Evolutionary conservation across 2,329 filamentous ascomycete species (phyloP).

Genomic region (Ceratocystis eucalypticola): DNA sequence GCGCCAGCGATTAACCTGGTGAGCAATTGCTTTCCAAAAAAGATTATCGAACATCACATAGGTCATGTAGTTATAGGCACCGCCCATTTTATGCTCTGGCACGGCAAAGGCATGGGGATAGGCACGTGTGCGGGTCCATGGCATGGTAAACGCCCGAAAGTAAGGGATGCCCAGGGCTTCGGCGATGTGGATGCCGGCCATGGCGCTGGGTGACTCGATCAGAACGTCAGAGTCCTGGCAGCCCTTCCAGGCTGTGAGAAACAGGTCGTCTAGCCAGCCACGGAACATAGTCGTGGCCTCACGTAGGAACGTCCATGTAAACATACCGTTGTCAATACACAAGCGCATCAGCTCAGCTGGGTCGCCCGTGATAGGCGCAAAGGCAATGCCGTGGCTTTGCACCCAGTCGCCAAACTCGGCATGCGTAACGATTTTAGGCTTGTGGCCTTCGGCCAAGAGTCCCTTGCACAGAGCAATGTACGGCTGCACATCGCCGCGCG

Average conservation of each 20-base stretch:
- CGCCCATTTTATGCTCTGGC: constrained; percentile 84
- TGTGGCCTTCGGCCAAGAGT: constrained; percentile 74
- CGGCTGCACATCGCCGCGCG: constrained; percentile 88
- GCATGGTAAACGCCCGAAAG: constrained; percentile 96
- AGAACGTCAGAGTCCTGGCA: constrained; percentile 80
- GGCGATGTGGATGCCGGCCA: constrained; percentile 95
- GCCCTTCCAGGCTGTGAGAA: constrained; percentile 66
- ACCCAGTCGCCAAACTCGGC: constrained; percentile 82
- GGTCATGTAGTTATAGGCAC: constrained; percentile 85
- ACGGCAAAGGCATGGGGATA: constrained; percentile 96
- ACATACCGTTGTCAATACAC: constrained; percentile 94
- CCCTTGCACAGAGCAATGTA: constrained; percentile 95
- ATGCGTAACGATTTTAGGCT: constrained; percentile 78
- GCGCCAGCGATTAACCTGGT: constrained; percentile 87
- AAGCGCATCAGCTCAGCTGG: constrained; percentile 89
- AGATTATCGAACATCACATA: constrained; percentile 95
- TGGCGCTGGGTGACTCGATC: constrained; percentile 90
- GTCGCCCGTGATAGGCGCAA: constrained; percentile 76
- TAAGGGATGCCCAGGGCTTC: constrained; percentile 88
- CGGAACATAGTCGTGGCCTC: constrained; percentile 82
- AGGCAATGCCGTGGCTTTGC: constrained; percentile 84
- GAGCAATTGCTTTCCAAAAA: constrained; percentile 87
- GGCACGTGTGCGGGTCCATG: constrained; percentile 87
- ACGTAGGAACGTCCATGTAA: constrained; percentile 78
- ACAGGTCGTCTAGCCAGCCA: constrained; percentile 84